Percentiles rank a stretch among this genome's conserved stretches.
Conservation (phyloP, 495 filamentous ascomycete genomes). For the Symbiotaphrina buchneri region DNA sequence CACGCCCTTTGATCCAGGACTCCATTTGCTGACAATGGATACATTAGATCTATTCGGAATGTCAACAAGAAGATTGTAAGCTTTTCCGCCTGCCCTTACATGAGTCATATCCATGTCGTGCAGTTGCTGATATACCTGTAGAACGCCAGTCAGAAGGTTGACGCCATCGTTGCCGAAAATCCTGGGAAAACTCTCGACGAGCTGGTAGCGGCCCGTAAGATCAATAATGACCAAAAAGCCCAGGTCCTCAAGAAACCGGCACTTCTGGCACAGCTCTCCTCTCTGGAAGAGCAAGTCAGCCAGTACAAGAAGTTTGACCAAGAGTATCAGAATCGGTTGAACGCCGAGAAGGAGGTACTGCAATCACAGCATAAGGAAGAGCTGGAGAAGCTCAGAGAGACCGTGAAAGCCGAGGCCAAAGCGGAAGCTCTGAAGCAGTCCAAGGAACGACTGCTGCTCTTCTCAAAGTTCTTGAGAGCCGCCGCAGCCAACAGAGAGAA, state of each 20-base stretch:
- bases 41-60: slow-evolving; percentile 55
- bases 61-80: slow-evolving; percentile 73
- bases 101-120: background rate
- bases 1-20: background rate
- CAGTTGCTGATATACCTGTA: slow-evolving; percentile 13
- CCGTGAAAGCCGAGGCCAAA: slow-evolving; percentile 24
- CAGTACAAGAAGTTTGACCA: slow-evolving; percentile 66
- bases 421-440: slow-evolving; percentile 31
- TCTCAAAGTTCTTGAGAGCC: slow-evolving; percentile 21
- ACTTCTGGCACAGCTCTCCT: slow-evolving; percentile 46
- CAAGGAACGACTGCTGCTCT: slow-evolving; percentile 18
- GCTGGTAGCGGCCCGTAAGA: slow-evolving; percentile 58
- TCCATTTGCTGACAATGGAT: background rate
- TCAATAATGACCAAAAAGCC: slow-evolving; percentile 83
- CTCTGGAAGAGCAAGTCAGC: slow-evolving; percentile 65
- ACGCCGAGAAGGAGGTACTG: slow-evolving; percentile 45
- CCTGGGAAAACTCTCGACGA: slow-evolving; percentile 56
- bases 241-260: slow-evolving; percentile 78
- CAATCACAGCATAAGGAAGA: slow-evolving; percentile 49
- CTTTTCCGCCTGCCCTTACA: slow-evolving; percentile 3
- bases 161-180: slow-evolving; percentile 56
- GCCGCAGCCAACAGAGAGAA: slow-evolving; percentile 35
- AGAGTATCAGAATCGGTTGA: slow-evolving; percentile 46
- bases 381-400: slow-evolving; percentile 39
- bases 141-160: slow-evolving; percentile 59